Evolutionary conservation across 306 rosid genomes (phyloP).

Genomic region (Prunus mume): DNA sequence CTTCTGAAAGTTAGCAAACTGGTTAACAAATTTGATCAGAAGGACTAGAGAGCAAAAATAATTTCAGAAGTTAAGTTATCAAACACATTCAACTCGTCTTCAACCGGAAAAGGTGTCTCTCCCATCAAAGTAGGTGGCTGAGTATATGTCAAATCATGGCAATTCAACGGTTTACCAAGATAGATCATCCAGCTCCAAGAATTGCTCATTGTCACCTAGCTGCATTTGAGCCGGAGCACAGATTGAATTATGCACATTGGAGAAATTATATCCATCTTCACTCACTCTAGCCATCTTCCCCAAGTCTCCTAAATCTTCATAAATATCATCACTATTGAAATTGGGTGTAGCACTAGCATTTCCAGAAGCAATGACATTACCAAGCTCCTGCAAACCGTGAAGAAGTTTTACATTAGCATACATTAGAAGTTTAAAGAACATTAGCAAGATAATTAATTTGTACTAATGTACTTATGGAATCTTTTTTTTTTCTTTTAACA

Average conservation of each 20-base stretch:
- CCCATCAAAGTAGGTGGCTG: neutral
- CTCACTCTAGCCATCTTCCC: neutral
- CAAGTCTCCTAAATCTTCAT: conserved; percentile 31
- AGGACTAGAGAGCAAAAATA: neutral
- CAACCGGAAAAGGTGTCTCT: neutral
- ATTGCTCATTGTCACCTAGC: neutral
- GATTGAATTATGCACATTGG: conserved; percentile 11
- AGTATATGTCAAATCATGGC: neutral
- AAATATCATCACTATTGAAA: conserved; percentile 21
- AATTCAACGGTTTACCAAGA: conserved; percentile 13
- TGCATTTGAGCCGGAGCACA: neutral
- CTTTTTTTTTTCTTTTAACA: neutral
- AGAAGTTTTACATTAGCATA: neutral
- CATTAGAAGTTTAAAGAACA: neutral
- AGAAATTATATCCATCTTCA: conserved; percentile 13
- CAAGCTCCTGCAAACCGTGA: conserved; percentile 25
- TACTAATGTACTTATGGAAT: neutral
- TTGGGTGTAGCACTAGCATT: conserved; percentile 2
- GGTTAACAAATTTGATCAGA: neutral
- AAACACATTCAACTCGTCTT: neutral
- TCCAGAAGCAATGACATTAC: conserved; percentile 6
- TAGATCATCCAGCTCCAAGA: conserved; percentile 63
- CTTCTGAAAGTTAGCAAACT: neutral
- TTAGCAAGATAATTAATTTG: neutral
- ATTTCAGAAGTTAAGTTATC: neutral